Evolutionary conservation across 148 eudicot species (phyloP), one percentile per base, ranked within the genome.

Genomic region (Spergularia bocconei): DNA sequence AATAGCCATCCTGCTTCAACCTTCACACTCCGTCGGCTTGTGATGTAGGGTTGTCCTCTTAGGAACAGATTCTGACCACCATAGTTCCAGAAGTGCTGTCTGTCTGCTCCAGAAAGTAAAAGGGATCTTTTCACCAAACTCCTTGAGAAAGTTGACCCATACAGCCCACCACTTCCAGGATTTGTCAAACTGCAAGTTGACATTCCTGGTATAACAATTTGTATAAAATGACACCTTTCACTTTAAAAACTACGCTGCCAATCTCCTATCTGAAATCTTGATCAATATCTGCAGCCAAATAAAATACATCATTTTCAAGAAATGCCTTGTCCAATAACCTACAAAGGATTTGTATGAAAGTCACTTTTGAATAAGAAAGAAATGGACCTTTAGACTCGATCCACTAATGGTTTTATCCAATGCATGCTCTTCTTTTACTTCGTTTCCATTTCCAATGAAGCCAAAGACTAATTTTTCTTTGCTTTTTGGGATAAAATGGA

Each of bases 1-100:
- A 95, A 95, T 48, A 86, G 79, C 97, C 98, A 95, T 67, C 91
- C 92, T 71, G 92, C 98, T 81, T 79, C 74, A 75, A 83, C 89
- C 77, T 77, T 90, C 76, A 77, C 62, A 57, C 72, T 73, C 74
- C 87, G 67, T 57, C 74, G 83, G 54, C 82, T 78, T 47, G 68
- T 63, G 50, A 63, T 69, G 78, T 82, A 73, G 6, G 65, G 57
- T 33, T 67, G 86, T 52, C 85, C 75, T 8, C 72, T 64, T n/a
- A 84, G 84, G 15, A 84, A 82, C 13, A 68, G 62, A 69, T 71
- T 80, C 59, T 72, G 76, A 41, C 79, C 77, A 83, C 80, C 73
- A 62, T 69, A 63, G 82, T 79, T 74, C 84, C 78, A 79, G 60
- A 81, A 56, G 69, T 58, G 65, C 29, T 71, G 71, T 61, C 84